Evolutionary conservation across 345 rosid species (phyloP), one percentile per base, ranked within the genome.

Genomic region (Salix arbutifolia): DNA sequence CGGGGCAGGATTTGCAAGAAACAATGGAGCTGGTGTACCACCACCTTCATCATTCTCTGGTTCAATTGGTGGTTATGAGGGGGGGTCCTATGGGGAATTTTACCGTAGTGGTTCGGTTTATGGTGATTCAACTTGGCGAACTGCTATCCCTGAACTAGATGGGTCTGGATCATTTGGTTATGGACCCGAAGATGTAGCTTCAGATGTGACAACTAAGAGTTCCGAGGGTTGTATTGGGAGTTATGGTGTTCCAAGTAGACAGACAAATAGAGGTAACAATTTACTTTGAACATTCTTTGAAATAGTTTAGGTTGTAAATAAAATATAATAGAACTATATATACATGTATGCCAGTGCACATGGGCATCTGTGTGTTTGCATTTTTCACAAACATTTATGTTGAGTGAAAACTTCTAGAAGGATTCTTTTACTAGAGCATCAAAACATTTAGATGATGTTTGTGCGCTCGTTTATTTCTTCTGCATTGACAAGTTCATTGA

Each of bases 101-200:
- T 91, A 91, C 76, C 82, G 80, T 46, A 81, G 87, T 67, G 85
- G 86, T 83, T 85, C 96, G 10, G 89, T 84, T 82, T 96, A 91
- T 76, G 89, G 91, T 53, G 90, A 90, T 81, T 80, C 94, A 75
- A 82, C 94, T 56, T 96, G 99, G 98, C 89, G 89, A 60, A 85
- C 94, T 72, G 71, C 90, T 70, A 78, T 87, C 79, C 83, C 85
- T 61, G 97, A 90, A 80, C 77, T 90, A 42, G 92, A 90, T 84
- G 86, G 82, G 64, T 85, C 90, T 74, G 91, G 87, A 25, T 84
- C 93, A 50, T 91, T 90, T 78, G 81, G 90, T 69, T 93, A 89
- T 78, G 92, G 89, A 18, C 86, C 93, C 67, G 90, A 87, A 71
- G 84, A 82, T 79, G 83, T 89, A 83, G 87, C 87, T 71, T 83